Conservation (phyloP, 2,329 filamentous ascomycete genomes). For the Penicillium sp. region DNA sequence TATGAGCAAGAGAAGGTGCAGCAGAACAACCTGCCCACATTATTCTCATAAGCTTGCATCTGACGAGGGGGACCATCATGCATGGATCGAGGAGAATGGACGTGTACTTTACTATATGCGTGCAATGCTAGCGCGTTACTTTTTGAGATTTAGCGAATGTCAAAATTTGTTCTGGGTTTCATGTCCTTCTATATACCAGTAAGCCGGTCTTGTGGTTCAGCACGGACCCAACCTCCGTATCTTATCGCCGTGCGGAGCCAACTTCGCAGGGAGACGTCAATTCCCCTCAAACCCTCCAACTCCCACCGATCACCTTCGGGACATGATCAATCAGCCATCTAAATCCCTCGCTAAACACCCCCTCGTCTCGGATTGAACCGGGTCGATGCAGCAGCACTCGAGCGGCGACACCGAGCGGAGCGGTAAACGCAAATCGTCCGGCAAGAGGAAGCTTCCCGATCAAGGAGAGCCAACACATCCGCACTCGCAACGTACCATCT, state of each 20-base stretch:
- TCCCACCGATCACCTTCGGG: slow-evolving; percentile 5
- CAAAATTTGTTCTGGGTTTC: too few species aligned
- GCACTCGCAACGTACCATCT: slow-evolving; percentile 41
- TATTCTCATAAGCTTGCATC: slow-evolving; percentile 30
- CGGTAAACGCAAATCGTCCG: slow-evolving; percentile 40
- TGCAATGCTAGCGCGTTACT: slow-evolving; percentile 13
- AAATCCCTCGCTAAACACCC: slow-evolving; percentile 13
- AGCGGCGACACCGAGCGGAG: slow-evolving; percentile 37
- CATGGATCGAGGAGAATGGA: background rate
- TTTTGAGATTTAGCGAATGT: slow-evolving; percentile 13
- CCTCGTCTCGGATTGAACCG: slow-evolving; percentile 28
- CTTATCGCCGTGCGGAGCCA: slow-evolving; percentile 26
- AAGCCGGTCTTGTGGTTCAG: background rate
- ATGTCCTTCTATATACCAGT: too few species aligned
- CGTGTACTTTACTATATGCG: slow-evolving; percentile 20
- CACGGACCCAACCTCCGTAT: slow-evolving; percentile 13
- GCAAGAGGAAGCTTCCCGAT: slow-evolving; percentile 40
- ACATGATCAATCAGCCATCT: slow-evolving; percentile 12
- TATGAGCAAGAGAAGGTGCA: slow-evolving; percentile 40
- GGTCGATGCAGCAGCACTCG: slow-evolving; percentile 41
- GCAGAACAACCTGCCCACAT: slow-evolving; percentile 24
- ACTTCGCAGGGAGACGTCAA: slow-evolving; percentile 14
- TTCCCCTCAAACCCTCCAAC: slow-evolving; percentile 16
- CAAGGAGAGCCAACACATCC: slow-evolving; percentile 30
- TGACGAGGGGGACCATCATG: background rate